Percentiles rank a stretch among this genome's conserved stretches.
These are phyloP conservation scores for Phylloporus gajari DNA, from an alignment of 1,284 basidiomycete genomes.

Conservation along the genomic window DNA sequence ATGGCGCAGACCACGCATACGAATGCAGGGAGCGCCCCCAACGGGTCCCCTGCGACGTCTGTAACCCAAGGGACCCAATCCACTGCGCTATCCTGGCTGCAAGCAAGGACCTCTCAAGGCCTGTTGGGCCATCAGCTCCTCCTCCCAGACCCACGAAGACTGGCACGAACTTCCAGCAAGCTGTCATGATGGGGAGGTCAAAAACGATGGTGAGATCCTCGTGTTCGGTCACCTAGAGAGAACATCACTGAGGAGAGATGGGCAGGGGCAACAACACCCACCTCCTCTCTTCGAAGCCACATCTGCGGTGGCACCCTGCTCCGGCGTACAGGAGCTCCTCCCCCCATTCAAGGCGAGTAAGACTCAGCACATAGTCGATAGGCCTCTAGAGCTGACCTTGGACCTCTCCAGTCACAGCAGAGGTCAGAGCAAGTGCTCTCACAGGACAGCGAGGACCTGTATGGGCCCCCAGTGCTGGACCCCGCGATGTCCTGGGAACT, in stretches of 20 bases:
- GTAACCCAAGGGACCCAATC: background rate
- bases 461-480: background rate
- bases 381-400: background rate
- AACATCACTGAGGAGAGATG: background rate
- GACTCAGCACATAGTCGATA: background rate
- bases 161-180: background rate
- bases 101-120: background rate
- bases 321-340: background rate
- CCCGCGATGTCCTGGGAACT: background rate
- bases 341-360: background rate
- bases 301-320: background rate
- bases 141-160: background rate
- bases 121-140: background rate
- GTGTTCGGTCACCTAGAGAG: too few species aligned
- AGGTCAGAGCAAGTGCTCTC: too few species aligned
- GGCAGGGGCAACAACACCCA: background rate
- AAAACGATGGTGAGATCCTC: background rate
- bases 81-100: background rate
- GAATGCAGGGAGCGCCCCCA: background rate
- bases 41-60: background rate
- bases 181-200: background rate
- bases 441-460: constrained; percentile 6
- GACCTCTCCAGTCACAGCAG: background rate
- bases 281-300: background rate
- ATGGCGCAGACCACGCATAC: background rate